These are phyloP conservation scores for Magnolia sinica DNA, from an alignment of 164 flowering plant genomes.

Conservation along the genomic window DNA sequence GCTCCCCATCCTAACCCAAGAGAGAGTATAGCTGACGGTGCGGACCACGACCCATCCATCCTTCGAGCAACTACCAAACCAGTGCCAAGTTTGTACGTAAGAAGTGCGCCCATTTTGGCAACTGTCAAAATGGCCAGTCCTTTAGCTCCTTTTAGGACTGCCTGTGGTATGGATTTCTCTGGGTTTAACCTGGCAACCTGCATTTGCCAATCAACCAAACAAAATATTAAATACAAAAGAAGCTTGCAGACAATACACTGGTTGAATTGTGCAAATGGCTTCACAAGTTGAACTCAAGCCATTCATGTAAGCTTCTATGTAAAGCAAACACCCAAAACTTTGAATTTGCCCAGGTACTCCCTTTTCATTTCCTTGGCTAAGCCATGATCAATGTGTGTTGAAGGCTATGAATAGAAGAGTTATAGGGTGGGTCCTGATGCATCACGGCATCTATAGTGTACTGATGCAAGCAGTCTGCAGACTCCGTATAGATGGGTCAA, in stretches of 20 bases:
- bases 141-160: conserved; percentile 80
- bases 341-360: neutral
- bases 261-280: neutral
- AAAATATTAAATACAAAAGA: neutral
- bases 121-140: conserved; percentile 89
- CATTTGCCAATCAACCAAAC: conserved; percentile 10
- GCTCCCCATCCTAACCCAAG: conserved; percentile 97
- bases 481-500: neutral
- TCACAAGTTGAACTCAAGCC: neutral
- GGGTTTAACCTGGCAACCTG: conserved; percentile 78
- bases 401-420: too few species aligned
- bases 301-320: neutral
- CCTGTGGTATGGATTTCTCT: conserved; percentile 73
- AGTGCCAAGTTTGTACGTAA: conserved; percentile 90
- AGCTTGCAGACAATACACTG: neutral
- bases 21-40: conserved; percentile 86
- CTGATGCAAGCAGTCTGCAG: neutral
- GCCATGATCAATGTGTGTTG: too few species aligned
- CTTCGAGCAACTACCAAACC: conserved; percentile 90
- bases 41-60: conserved; percentile 96
- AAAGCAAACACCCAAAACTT: neutral
- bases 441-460: too few species aligned
- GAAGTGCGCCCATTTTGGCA: conserved; percentile 75
- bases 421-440: too few species aligned
- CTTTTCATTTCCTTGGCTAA: too few species aligned